phyloP scores from a whole-genome alignment of 2,329 filamentous ascomycete species.

The Amylocarpus encephaloides region DNA sequence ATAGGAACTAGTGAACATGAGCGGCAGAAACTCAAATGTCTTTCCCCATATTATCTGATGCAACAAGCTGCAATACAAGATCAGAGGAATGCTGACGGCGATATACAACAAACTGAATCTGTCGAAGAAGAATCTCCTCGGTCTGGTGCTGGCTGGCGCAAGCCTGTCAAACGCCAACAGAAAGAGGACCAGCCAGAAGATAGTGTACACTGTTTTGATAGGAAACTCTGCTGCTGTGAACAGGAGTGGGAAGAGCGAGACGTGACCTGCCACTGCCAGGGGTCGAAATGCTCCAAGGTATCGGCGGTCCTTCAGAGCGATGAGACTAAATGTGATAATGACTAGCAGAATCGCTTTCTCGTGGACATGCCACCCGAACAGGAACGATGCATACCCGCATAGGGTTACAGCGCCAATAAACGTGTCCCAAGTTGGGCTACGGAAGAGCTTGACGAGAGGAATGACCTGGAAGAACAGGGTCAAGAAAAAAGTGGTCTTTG shows the following conservation, averaged over 20 bases:
- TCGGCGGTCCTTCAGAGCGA: constrained; percentile 82
- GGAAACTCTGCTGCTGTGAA: constrained; percentile 92
- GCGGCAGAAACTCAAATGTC: constrained; percentile 79
- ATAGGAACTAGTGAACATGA: constrained; percentile 97
- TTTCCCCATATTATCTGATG: constrained; percentile 80
- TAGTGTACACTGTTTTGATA: constrained; percentile 86
- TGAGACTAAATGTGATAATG: constrained; percentile 89
- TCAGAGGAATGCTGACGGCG: constrained; percentile 78
- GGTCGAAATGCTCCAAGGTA: constrained; percentile 90
- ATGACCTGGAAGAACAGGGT: constrained; percentile 78
- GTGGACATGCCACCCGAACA: constrained; percentile 98
- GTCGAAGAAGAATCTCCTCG: constrained; percentile 85
- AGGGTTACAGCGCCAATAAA: constrained; percentile 87
- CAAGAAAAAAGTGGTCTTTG: constrained; percentile 71
- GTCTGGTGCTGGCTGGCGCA: constrained; percentile 72
- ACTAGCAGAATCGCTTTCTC: constrained; percentile 94
- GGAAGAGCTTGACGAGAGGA: constrained; percentile 76
- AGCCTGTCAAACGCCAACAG: constrained; percentile 80
- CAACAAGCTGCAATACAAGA: constrained; percentile 78
- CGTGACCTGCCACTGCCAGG: constrained; percentile 85
- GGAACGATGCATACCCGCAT: constrained; percentile 91
- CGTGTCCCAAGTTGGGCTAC: constrained; percentile 74
- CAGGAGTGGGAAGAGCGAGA: constrained; percentile 88
- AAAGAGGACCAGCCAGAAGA: constrained; percentile 86
- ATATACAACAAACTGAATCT: constrained; percentile 88